Conservation (phyloP, 441 rosid genomes). For the Mallotus japonicus region DNA sequence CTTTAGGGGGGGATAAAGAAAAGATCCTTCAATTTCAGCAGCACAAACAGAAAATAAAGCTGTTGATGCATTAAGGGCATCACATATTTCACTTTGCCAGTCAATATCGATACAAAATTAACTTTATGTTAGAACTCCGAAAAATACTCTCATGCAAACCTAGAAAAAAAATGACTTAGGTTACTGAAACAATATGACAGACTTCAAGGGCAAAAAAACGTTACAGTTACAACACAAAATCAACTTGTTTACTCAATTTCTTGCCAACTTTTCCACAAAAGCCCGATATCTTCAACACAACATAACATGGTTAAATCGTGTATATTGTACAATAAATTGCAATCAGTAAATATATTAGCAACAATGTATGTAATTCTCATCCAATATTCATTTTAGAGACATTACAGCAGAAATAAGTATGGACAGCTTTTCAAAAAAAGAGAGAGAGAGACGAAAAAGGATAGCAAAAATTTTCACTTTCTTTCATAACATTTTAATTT, state of each 20-base stretch:
- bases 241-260: constrained; percentile 7
- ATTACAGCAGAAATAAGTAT: background rate
- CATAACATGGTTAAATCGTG: background rate
- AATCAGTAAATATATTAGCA: background rate
- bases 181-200: background rate
- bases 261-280: background rate
- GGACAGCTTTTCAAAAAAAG: too few relatives aligned
- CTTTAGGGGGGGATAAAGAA: constrained; percentile 2
- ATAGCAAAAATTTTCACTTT: background rate
- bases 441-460: too few relatives aligned
- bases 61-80: background rate
- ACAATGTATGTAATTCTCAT: background rate
- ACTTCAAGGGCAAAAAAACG: background rate
- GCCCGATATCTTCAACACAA: background rate
- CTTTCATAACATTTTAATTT: too few relatives aligned
- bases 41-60: too few relatives aligned
- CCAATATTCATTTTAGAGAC: background rate
- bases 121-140: background rate
- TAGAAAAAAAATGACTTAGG: background rate
- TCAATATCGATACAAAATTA: background rate
- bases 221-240: background rate
- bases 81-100: background rate
- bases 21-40: background rate
- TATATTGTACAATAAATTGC: background rate
- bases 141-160: background rate